These are phyloP conservation scores for Zymoseptoria brevis DNA, from an alignment of 2,329 filamentous ascomycete species.

Conservation along the genomic window DNA sequence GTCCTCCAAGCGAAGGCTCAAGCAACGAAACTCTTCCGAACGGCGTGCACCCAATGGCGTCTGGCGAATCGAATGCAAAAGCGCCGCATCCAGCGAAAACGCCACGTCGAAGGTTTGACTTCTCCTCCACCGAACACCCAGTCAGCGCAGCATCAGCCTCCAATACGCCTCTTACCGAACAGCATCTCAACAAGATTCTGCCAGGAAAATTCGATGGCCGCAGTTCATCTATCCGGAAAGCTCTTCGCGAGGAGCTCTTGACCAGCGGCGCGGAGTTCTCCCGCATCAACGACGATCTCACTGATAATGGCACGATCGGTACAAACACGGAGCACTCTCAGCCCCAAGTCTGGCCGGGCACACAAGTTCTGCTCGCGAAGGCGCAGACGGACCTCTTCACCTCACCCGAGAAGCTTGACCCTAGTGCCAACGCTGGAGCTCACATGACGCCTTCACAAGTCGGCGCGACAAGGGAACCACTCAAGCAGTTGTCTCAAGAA, in stretches of 20 bases:
- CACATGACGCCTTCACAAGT: conserved; percentile 21
- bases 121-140: conserved; percentile 1
- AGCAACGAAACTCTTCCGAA: neutral
- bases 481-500: conserved; percentile 18
- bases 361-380: conserved; percentile 23
- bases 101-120: conserved; percentile 1
- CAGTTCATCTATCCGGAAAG: conserved; percentile 15
- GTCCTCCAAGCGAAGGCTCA: neutral
- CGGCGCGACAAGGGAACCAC: conserved; percentile 23
- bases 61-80: neutral
- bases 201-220: conserved; percentile 6
- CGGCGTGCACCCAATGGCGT: neutral
- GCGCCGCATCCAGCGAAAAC: conserved; percentile 1
- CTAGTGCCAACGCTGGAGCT: conserved; percentile 5
- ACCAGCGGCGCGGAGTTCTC: conserved; percentile 20
- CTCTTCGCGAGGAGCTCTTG: conserved; percentile 19
- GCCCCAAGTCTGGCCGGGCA: conserved; percentile 19
- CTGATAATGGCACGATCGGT: neutral
- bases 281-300: conserved; percentile 1
- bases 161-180: conserved; percentile 14
- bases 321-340: neutral
- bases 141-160: neutral
- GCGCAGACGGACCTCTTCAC: conserved; percentile 24
- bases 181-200: conserved; percentile 13
- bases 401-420: conserved; percentile 21